Evolutionary conservation across 305 asterid species (phyloP).

Genomic region (Rubia tinctorum): DNA sequence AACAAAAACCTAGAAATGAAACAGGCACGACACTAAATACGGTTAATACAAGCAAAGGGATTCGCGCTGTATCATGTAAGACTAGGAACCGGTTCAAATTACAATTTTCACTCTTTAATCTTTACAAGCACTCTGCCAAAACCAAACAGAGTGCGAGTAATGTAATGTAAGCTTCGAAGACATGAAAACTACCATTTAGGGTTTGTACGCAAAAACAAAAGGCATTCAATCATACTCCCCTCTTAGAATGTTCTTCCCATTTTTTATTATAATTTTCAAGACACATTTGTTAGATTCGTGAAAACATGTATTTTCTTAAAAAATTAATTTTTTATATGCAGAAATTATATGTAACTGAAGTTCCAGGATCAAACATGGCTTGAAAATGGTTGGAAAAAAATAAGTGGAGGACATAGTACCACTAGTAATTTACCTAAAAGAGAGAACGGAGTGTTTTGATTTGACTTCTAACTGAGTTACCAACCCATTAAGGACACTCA

Average conservation of each 20-base stretch:
- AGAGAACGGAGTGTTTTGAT: neutral
- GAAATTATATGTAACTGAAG: neutral
- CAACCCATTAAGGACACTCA: constrained; percentile 2
- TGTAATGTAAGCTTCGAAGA: neutral
- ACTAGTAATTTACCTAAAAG: neutral
- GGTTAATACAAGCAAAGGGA: neutral
- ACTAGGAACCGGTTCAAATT: neutral
- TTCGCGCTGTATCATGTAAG: neutral
- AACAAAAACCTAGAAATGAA: neutral
- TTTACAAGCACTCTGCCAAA: neutral
- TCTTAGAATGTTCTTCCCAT: neutral
- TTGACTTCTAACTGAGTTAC: constrained; percentile 7
- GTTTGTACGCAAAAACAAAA: neutral
- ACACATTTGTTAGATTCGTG: too few species aligned
- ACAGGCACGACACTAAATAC: neutral
- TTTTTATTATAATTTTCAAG: neutral
- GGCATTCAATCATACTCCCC: neutral
- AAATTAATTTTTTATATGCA: too few species aligned
- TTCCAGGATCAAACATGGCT: neutral
- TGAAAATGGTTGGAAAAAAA: too few species aligned
- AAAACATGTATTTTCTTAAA: too few species aligned
- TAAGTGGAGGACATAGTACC: too few species aligned
- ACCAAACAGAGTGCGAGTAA: neutral
- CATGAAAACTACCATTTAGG: neutral
- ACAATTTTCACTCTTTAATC: neutral